These are phyloP conservation scores for Voacanga thouarsii DNA, from an alignment of 257 asterid species.

Conservation along the genomic window DNA sequence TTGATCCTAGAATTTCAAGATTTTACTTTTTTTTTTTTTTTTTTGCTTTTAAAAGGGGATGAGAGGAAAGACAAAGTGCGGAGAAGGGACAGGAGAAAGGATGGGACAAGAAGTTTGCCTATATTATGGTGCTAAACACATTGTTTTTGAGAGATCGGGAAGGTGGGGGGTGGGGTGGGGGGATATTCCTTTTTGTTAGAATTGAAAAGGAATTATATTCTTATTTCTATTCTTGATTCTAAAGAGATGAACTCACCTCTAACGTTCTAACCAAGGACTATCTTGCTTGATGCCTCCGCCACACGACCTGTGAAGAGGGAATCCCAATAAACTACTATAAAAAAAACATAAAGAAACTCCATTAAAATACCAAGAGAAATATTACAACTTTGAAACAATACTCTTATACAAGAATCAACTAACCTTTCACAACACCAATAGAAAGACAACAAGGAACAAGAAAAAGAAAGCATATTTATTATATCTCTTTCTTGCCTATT, in stretches of 20 bases:
- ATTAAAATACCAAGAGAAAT: background rate
- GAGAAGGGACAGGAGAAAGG: no score
- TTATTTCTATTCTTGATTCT: background rate
- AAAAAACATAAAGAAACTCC: background rate
- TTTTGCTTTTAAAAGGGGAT: no score
- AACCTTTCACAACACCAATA: no score
- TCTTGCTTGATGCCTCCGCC: slow-evolving; percentile 29
- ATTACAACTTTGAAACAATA: background rate
- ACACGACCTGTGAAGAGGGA: background rate
- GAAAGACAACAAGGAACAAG: background rate
- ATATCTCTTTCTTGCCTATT: background rate
- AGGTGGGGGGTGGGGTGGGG: no score
- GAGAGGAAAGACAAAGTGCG: no score
- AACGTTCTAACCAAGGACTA: slow-evolving; percentile 28
- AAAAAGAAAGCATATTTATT: background rate
- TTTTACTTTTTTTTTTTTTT: no score
- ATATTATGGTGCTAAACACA: no score
- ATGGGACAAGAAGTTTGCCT: no score
- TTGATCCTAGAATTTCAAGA: no score
- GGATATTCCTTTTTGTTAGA: no score
- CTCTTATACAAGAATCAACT: background rate
- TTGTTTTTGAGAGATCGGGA: no score
- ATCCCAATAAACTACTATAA: background rate
- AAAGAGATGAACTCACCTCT: background rate
- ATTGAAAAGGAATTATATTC: background rate